Evolutionary conservation across 2,329 filamentous ascomycete species (phyloP), one percentile per base, ranked within the genome.

Genomic region (Sclerotinia nivalis): DNA sequence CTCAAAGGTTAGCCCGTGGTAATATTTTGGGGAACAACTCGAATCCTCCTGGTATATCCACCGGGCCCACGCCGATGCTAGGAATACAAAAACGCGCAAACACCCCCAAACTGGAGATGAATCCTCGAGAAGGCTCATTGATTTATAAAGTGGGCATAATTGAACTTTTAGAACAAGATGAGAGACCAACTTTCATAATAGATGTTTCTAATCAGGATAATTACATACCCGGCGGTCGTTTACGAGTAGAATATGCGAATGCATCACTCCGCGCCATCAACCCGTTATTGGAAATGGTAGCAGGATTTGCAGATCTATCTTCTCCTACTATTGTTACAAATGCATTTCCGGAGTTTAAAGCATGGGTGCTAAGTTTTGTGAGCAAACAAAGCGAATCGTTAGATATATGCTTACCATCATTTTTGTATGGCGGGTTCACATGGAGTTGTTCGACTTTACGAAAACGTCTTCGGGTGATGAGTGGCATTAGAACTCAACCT

Each of bases 151-250:
- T 93, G 66, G 89, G 90, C 34, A 84, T 93, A 13, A 80, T 90
- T 28, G 92, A 95, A 78, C 81, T 95, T 52, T 80, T 96, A 54
- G 91, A 95, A 76, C 87, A 91, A 73, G 92, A 96, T 77, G 87
- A 90, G 64, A 84, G 92, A 60, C 92, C 91, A 3, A 92, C 90
- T 0, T 93, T 95, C 75, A 85, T 95, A 55, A 83, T 95, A 47
- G 91, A 95, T 75, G 80, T 92, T 65, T 82, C 83, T 10, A 87
- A 90, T 75, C 79, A 83, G 1, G 78, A 81, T n/a, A 89, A 89
- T 74, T 84, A 83, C 60, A 81, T 80, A 31, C 81, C 84, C 1
- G 76, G 77, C 20, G 84, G 84, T 0, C 82, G 83, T 1, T 79
- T 94, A 50, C 84, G 86, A 43, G 84, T 92, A 10, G 74, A 92